These are phyloP conservation scores for Myxozyma neglecta DNA, from an alignment of 805 yeast species.

Conservation along the genomic window DNA sequence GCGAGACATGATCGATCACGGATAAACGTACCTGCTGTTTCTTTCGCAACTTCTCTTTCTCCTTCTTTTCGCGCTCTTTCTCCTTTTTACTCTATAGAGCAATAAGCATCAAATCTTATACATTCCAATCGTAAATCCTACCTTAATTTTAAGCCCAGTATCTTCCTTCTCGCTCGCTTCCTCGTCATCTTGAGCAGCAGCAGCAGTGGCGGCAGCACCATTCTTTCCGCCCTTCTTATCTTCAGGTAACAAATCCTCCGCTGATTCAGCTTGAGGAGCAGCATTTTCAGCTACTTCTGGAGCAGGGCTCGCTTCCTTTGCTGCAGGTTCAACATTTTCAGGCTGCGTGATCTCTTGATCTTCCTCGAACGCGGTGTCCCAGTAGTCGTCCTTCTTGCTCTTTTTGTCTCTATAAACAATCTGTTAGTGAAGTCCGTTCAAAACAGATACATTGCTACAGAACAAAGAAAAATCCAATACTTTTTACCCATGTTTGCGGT, in stretches of 20 bases:
- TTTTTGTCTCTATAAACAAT: constrained; percentile 30
- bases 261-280: background rate
- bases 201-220: constrained; percentile 29
- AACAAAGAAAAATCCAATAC: background rate
- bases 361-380: constrained; percentile 35
- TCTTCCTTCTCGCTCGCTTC: constrained; percentile 58
- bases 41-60: constrained; percentile 72
- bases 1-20: background rate
- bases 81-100: constrained; percentile 82
- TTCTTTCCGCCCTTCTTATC: background rate
- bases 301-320: constrained; percentile 32
- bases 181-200: constrained; percentile 40
- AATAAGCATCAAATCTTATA: background rate
- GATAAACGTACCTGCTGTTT: constrained; percentile 61
- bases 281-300: constrained; percentile 1
- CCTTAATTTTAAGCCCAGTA: constrained; percentile 53
- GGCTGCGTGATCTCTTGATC: constrained; percentile 26
- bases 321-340: background rate
- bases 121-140: constrained; percentile 20
- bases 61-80: constrained; percentile 85
- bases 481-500: constrained; percentile 5
- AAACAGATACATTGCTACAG: too few relatives aligned
- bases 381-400: constrained; percentile 34
- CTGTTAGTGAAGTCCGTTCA: too few relatives aligned
- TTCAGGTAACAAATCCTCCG: constrained; percentile 4